Evolutionary conservation across 495 filamentous ascomycete species (phyloP).

Genomic region (Penicillium parvum): DNA sequence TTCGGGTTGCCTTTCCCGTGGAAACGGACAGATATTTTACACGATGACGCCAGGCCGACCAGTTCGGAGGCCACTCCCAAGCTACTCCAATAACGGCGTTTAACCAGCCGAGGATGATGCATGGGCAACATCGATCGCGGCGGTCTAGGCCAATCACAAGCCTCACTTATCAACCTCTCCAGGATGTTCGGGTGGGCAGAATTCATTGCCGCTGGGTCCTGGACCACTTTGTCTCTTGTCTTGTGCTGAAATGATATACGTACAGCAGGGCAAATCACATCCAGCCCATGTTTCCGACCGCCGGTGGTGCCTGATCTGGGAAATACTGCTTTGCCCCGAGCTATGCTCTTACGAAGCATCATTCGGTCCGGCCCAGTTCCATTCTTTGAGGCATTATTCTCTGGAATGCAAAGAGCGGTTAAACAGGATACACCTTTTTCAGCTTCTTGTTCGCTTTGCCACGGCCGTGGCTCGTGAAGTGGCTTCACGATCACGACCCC

Average conservation of each 20-base stretch:
- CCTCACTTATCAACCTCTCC: conserved; percentile 17
- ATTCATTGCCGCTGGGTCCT: conserved; percentile 36
- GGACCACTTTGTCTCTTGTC: conserved; percentile 13
- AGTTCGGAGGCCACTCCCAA: conserved; percentile 16
- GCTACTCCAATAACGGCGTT: conserved; percentile 31
- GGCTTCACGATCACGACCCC: conserved; percentile 16
- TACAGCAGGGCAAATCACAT: conserved; percentile 9
- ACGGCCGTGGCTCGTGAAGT: conserved; percentile 1
- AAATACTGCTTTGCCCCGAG: too few species aligned
- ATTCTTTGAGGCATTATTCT: background rate
- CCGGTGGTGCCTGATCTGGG: conserved; percentile 6
- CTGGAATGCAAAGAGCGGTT: too few species aligned
- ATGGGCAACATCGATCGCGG: conserved; percentile 20
- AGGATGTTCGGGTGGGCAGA: conserved; percentile 29
- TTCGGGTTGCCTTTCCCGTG: conserved; percentile 3
- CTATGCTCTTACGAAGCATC: conserved; percentile 7
- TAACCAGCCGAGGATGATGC: conserved; percentile 32
- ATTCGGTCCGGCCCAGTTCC: conserved; percentile 3
- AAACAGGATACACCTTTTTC: too few species aligned
- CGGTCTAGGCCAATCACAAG: conserved; percentile 31
- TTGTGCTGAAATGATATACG: conserved; percentile 7
- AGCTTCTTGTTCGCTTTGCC: conserved; percentile 1
- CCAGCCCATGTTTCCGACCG: conserved; percentile 5
- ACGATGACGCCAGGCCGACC: conserved; percentile 27
- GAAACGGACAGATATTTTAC: background rate